phyloP scores from a whole-genome alignment of 495 filamentous ascomycete genomes.

The Elaphomyces granulatus region DNA sequence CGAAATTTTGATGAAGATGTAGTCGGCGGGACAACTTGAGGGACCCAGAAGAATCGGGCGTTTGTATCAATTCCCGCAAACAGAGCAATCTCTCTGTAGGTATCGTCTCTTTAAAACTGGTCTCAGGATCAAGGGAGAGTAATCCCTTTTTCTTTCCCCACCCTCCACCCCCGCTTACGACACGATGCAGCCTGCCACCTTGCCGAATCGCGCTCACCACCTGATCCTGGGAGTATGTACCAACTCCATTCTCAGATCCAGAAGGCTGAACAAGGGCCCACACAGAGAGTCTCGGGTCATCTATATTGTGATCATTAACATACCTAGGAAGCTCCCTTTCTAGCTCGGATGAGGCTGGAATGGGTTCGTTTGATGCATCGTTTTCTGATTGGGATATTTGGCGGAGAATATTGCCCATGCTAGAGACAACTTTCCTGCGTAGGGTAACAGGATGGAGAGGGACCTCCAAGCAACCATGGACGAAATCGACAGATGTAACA shows the following conservation, averaged over 20 bases:
- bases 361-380: constrained; percentile 22
- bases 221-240: constrained; percentile 8
- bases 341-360: constrained; percentile 63
- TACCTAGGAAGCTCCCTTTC: constrained; percentile 49
- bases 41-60: background rate
- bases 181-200: constrained; percentile 45
- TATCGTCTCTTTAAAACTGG: constrained; percentile 17
- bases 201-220: constrained; percentile 5
- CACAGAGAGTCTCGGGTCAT: constrained; percentile 41
- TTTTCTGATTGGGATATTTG: constrained; percentile 39
- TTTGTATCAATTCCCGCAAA: background rate
- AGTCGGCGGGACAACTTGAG: constrained; percentile 10
- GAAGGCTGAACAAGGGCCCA: constrained; percentile 55
- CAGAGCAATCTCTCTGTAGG: background rate
- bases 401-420: constrained; percentile 75
- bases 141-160: constrained; percentile 82
- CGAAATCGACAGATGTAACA: constrained; percentile 10
- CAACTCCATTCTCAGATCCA: constrained; percentile 3
- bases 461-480: constrained; percentile 21
- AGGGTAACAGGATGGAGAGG: constrained; percentile 51
- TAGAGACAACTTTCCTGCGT: constrained; percentile 45
- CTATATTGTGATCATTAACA: constrained; percentile 34
- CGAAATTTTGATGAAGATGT: background rate
- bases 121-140: constrained; percentile 65
- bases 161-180: constrained; percentile 78